Evolutionary conservation across 139 green algal species (phyloP), one percentile per base, ranked within the genome.

Genomic region (Volvox reticuliferus): DNA sequence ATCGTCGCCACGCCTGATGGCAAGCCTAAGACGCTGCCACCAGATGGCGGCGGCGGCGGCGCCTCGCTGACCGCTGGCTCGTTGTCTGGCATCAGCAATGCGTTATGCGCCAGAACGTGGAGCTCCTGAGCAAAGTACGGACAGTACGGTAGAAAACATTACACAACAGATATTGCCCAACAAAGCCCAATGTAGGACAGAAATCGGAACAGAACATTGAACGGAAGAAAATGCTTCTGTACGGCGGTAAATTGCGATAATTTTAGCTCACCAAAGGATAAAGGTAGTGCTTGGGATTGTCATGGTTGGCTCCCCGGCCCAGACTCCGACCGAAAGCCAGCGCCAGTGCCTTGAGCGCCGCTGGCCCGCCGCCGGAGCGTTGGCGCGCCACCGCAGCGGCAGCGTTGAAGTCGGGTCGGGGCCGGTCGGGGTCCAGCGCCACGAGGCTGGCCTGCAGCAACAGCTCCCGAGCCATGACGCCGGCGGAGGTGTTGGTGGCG

Each of bases 381-480:
- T 82, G 85, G 68, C 69, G 85, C 17, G 69, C 36, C 37, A 50
- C 85, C 37, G 84, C 84, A n/a, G 68, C 85, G 28, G 69, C 85
- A 12, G 37, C 55, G 21, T 20, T 30, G 30, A 61, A 90, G 71
- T 84, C 86, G 19, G 86, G 86, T 14, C 86, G 71, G 0, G 86
- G 86, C 20, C 50, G 71, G 30, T 90, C 86, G 9, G 32, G 30
- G 50, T 90, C 86, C 71, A 90, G n/a, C 0, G 44, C 1, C 50
- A 90, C 85, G 22, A 89, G 19, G 44, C 28, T 61, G 17, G 69
- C 69, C n/a, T 90, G 86, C 71, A 90, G 73, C 86, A 90, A 55
- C n/a, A 84, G 30, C 50, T 83, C 50, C 37, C 86, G 85, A 19
- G 36, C 18, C 24, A 20, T 3, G 21, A 26, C 6, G 44, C 44